These are phyloP conservation scores for Umbelopsis sp. DNA, from an alignment of 192 early-diverging fungal genomes.

Conservation along the genomic window DNA sequence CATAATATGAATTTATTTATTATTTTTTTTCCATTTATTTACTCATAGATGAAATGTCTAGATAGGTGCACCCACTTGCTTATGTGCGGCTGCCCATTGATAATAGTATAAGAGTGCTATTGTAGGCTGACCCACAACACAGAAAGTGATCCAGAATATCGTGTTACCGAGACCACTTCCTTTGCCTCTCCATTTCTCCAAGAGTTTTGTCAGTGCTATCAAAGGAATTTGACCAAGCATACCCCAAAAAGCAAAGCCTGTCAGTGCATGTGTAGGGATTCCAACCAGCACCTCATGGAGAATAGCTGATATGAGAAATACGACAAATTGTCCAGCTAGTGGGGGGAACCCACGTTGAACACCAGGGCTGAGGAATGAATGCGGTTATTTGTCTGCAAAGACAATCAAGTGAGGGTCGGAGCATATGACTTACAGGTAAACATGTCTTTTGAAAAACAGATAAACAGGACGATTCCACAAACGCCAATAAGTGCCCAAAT, in stretches of 20 bases:
- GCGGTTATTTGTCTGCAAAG: background rate
- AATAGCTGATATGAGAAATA: constrained; percentile 83
- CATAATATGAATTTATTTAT: background rate
- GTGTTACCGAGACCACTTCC: constrained; percentile 74
- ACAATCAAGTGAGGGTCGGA: background rate
- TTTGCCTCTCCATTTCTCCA: constrained; percentile 70
- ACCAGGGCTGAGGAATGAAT: constrained; percentile 49
- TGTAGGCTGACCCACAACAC: constrained; percentile 79
- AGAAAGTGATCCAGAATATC: constrained; percentile 83
- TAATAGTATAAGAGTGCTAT: constrained; percentile 76
- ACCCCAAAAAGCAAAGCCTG: constrained; percentile 81
- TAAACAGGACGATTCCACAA: constrained; percentile 92
- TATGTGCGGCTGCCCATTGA: constrained; percentile 53
- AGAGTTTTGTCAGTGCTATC: constrained; percentile 67
- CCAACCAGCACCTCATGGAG: constrained; percentile 89
- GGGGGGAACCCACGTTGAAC: constrained; percentile 67
- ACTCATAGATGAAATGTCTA: background rate
- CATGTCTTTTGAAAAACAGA: constrained; percentile 85
- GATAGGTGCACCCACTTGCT: constrained; percentile 19
- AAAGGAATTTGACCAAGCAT: constrained; percentile 82
- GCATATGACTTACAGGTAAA: constrained; percentile 58
- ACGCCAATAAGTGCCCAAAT: constrained; percentile 83
- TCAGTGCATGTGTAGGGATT: constrained; percentile 78
- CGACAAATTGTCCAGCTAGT: constrained; percentile 57
- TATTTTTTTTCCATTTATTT: no score